These are phyloP conservation scores for Lithospermum erythrorhizon DNA, from an alignment of 257 asterid species.

Conservation along the genomic window DNA sequence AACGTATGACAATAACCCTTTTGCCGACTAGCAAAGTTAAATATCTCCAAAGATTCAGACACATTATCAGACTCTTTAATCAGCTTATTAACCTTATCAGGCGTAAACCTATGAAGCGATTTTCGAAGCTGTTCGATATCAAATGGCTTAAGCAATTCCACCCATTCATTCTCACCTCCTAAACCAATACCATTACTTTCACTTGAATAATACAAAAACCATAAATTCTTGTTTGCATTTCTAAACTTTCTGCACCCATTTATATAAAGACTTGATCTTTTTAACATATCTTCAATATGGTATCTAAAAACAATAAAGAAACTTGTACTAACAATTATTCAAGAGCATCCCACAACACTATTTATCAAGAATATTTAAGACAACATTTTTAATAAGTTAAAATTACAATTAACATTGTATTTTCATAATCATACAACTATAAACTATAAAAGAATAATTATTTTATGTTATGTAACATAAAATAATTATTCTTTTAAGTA, in stretches of 20 bases:
- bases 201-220: constrained; percentile 14
- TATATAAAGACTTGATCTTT: constrained; percentile 14
- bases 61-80: constrained; percentile 60
- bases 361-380: too few relatives aligned
- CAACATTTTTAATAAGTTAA: too few relatives aligned
- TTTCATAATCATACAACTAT: too few relatives aligned
- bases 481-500: too few relatives aligned
- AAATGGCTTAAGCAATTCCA: constrained; percentile 73
- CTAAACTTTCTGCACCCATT: constrained; percentile 17
- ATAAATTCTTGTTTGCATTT: not conserved
- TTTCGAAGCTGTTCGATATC: constrained; percentile 67
- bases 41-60: constrained; percentile 57
- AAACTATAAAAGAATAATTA: too few relatives aligned
- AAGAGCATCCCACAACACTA: too few relatives aligned
- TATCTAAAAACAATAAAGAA: not conserved
- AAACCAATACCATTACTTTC: constrained; percentile 21
- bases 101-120: constrained; percentile 51
- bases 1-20: constrained; percentile 57
- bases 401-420: too few relatives aligned
- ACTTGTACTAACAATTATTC: too few relatives aligned
- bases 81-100: constrained; percentile 68
- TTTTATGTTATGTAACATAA: too few relatives aligned
- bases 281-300: constrained; percentile 23
- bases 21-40: constrained; percentile 59
- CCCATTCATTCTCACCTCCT: constrained; percentile 77